Base-by-base conservation (phyloP, 176 grass and related monocot species). In the Avena atlantica region DNA sequence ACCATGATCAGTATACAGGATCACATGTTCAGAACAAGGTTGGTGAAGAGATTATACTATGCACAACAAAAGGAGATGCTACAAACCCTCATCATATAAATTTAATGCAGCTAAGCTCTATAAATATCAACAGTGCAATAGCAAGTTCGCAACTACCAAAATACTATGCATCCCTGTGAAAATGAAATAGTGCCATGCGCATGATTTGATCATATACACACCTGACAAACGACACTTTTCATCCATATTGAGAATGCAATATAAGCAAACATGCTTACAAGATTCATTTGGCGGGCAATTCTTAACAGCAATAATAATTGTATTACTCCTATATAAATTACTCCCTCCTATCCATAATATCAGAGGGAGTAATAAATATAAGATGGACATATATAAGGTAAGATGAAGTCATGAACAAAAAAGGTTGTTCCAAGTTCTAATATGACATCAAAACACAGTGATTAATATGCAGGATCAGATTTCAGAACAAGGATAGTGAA, bases 91-190 rank as follows among this genome's bases (percentile, higher is more conserved):
- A 42, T 40, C 37, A 40, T 29, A 29, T 29, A 29, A 1, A 6
- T 42, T 42, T 42, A 42, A 42, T 42, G 37, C 37, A 83, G 80
- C 83, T 79, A 93, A 92, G 78, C 93, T 96, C 64, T 96, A 1
- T 37, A 37, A 37, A 37, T 37, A 37, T 5, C 36, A 37, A 37
- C 36, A 37, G 36, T 37, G 5, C 36, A 37, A 37, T 37, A 37
- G 36, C 36, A 37, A 37, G 36, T 37, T 37, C 4, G 36, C 37
- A 40, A 40, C 37, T 40, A 40, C 37, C 37, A 40, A 40, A 40
- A 40, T 0, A 48, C 19, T 52, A 57, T 2, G 20, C 0, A 20
- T 51, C 34, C 68, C 3, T 1, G 10, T 20, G 0, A 65, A 65
- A 29, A 44, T 52, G 12, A 82, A 55, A 74, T 52, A 47, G 1